Conservation (phyloP, 1,284 basidiomycete species). For the Porodaedalea pini region DNA sequence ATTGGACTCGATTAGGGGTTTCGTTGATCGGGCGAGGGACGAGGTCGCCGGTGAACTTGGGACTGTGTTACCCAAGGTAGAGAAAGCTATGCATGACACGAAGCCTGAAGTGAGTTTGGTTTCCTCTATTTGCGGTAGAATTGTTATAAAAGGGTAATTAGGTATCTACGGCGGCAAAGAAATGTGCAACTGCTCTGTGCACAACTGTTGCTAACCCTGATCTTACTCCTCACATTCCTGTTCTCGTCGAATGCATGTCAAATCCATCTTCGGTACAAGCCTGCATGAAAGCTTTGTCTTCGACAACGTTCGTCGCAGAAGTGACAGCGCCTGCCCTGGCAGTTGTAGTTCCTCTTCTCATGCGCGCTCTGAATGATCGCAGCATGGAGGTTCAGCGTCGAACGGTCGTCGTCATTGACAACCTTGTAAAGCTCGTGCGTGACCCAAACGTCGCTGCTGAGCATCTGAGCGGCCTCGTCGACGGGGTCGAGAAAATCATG, state of each 20-base stretch:
- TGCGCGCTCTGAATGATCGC: constrained; percentile 92
- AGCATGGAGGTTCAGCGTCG: constrained; percentile 93
- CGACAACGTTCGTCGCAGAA: constrained; percentile 95
- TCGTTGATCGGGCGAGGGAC: constrained; percentile 72
- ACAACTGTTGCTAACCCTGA: constrained; percentile 93
- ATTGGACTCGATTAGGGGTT: constrained; percentile 78
- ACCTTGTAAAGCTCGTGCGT: constrained; percentile 96
- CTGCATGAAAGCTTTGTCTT: constrained; percentile 94
- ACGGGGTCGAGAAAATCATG: constrained; percentile 90
- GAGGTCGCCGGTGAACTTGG: constrained; percentile 85
- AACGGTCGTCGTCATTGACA: constrained; percentile 91
- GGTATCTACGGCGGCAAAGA: constrained; percentile 87
- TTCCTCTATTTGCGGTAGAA: neutral
- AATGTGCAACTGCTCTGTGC: constrained; percentile 92
- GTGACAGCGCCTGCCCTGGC: constrained; percentile 95
- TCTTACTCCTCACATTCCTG: constrained; percentile 85
- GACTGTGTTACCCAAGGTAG: constrained; percentile 81
- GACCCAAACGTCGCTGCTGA: constrained; percentile 87
- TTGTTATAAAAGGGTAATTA: constrained; percentile 32
- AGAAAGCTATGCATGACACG: constrained; percentile 94
- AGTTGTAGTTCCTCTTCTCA: constrained; percentile 90
- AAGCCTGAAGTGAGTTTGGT: constrained; percentile 74
- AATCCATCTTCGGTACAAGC: constrained; percentile 84
- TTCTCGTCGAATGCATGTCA: constrained; percentile 94
- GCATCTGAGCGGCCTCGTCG: constrained; percentile 86